Conservation (phyloP, 148 eudicot species). For the Cornus suecica region DNA sequence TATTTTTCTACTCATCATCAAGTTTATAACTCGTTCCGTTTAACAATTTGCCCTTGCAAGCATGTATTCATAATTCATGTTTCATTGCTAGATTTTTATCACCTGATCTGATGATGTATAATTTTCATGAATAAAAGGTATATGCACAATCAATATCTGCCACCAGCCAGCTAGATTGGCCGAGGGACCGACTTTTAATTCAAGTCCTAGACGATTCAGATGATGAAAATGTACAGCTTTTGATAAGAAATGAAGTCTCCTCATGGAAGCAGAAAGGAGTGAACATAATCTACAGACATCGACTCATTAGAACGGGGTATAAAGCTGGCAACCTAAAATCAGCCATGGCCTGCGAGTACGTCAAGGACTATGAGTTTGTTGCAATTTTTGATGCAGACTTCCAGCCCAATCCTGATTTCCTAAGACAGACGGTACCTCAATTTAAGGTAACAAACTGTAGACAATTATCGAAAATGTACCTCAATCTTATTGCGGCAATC, state of each 20-base stretch:
- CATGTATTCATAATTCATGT: no score
- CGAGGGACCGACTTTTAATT: slow-evolving; percentile 43
- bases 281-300: slow-evolving; percentile 60
- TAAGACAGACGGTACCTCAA: slow-evolving; percentile 49
- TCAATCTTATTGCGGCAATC: background rate
- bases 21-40: no score
- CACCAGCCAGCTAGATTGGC: slow-evolving; percentile 64
- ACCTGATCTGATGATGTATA: slow-evolving; percentile 11
- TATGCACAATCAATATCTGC: slow-evolving; percentile 57
- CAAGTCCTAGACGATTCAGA: slow-evolving; percentile 68
- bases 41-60: no score
- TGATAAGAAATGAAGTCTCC: slow-evolving; percentile 45
- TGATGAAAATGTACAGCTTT: slow-evolving; percentile 38
- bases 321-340: slow-evolving; percentile 72
- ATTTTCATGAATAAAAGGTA: slow-evolving; percentile 31
- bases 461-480: background rate
- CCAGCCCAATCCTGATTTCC: slow-evolving; percentile 64
- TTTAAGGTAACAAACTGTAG: slow-evolving; percentile 37
- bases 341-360: slow-evolving; percentile 65
- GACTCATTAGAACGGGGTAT: slow-evolving; percentile 57
- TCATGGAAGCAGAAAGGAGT: slow-evolving; percentile 60
- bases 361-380: slow-evolving; percentile 62
- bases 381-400: slow-evolving; percentile 68
- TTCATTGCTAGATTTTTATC: no score
- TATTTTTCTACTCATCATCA: no score